Conservation (phyloP, 805 yeast species). For the Tetrapisispora arboricola region DNA sequence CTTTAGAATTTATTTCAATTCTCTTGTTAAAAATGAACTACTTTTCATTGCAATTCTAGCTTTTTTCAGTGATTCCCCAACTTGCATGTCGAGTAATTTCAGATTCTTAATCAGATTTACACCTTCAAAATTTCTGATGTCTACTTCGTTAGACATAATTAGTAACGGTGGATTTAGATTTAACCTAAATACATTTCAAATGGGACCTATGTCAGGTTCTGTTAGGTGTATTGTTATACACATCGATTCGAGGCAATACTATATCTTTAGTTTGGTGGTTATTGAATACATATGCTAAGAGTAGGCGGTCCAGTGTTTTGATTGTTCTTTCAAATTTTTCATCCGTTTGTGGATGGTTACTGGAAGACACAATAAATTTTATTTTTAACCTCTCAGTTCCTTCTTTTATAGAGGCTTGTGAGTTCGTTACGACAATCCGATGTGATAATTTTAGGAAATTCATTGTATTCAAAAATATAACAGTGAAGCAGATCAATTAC, state of each 20-base stretch:
- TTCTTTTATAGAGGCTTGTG: no score
- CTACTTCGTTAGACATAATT: not conserved
- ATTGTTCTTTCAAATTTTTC: no score
- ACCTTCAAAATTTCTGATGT: not conserved
- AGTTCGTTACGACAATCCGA: not conserved
- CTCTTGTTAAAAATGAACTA: not conserved
- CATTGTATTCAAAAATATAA: constrained; percentile 9
- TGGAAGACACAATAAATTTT: no score
- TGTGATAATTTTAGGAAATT: constrained; percentile 8
- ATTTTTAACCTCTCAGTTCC: no score
- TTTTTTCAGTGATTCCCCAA: constrained; percentile 2
- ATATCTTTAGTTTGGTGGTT: no score
- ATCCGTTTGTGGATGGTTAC: no score
- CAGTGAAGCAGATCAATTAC: constrained; percentile 8
- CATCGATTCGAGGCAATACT: no score
- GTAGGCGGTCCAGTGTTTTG: no score
- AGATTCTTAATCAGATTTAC: constrained; percentile 2
- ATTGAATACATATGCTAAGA: no score
- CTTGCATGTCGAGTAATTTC: not conserved
- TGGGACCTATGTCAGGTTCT: not conserved
- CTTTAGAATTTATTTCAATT: not conserved
- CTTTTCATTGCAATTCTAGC: constrained; percentile 1
- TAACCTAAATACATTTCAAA: constrained; percentile 6
- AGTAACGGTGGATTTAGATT: constrained; percentile 5
- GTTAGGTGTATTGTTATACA: not conserved